These are phyloP conservation scores for Sugiyamaella valdiviana DNA, from an alignment of 805 yeast genomes.

Conservation along the genomic window DNA sequence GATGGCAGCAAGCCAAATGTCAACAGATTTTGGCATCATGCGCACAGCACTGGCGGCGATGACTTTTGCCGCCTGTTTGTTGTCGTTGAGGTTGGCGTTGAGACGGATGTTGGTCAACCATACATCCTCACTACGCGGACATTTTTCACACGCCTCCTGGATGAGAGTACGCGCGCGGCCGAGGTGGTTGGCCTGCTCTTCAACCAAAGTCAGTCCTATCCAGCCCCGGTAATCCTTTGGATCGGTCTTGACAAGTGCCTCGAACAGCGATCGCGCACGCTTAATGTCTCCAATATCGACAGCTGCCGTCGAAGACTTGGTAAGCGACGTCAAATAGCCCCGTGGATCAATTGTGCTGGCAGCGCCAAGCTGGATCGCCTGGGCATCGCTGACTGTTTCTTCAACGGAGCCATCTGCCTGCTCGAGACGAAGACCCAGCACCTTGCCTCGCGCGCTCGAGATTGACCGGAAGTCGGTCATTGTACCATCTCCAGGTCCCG, in stretches of 20 bases:
- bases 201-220: constrained; percentile 81
- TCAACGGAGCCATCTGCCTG: constrained; percentile 21
- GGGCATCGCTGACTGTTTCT: background rate
- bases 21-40: constrained; percentile 48
- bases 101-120: constrained; percentile 80
- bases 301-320: constrained; percentile 21
- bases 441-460: constrained; percentile 57
- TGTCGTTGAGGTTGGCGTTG: constrained; percentile 31
- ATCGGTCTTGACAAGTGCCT: constrained; percentile 63
- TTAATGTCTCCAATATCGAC: constrained; percentile 48
- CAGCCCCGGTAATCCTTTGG: constrained; percentile 73
- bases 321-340: constrained; percentile 40
- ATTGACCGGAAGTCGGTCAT: constrained; percentile 46
- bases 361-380: constrained; percentile 7
- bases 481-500: constrained; percentile 19
- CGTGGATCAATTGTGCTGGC: constrained; percentile 33
- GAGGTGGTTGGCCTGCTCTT: constrained; percentile 54
- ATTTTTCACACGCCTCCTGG: constrained; percentile 64
- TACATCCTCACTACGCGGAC: constrained; percentile 61
- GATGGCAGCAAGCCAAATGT: constrained; percentile 68
- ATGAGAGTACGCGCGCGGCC: constrained; percentile 55
- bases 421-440: constrained; percentile 52
- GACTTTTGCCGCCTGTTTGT: constrained; percentile 43
- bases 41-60: constrained; percentile 63
- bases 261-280: constrained; percentile 53